Conservation (phyloP, 179 eudicot species). For the Beta lomatogona region DNA sequence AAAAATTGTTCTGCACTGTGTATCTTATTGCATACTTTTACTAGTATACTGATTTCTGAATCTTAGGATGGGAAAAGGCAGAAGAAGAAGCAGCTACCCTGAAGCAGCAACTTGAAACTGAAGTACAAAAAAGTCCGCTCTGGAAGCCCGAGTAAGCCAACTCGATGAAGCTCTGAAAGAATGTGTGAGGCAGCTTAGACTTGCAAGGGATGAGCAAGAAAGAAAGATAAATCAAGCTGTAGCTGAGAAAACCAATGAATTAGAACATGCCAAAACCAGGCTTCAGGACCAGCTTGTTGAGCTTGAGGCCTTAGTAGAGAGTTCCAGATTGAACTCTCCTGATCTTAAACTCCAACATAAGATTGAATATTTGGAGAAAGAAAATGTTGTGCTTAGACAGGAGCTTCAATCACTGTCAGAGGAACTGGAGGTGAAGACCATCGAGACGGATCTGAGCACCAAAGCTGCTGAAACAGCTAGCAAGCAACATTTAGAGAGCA, state of each 20-base stretch:
- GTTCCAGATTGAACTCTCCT: conserved; percentile 28
- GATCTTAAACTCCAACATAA: conserved; percentile 36
- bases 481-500: conserved; percentile 71
- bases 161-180: conserved; percentile 85
- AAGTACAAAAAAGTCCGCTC: conserved; percentile 45
- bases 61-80: conserved; percentile 80
- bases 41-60: neutral
- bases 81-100: conserved; percentile 55
- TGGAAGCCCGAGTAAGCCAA: conserved; percentile 63
- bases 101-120: conserved; percentile 55
- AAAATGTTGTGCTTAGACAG: conserved; percentile 47
- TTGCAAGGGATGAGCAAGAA: conserved; percentile 67
- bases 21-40: neutral
- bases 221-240: conserved; percentile 51
- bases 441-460: conserved; percentile 68
- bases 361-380: conserved; percentile 50
- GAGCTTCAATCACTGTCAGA: conserved; percentile 47
- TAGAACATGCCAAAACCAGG: conserved; percentile 44
- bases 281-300: conserved; percentile 50
- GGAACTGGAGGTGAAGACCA: conserved; percentile 59
- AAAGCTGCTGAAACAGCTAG: conserved; percentile 76
- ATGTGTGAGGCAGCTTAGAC: conserved; percentile 81
- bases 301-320: conserved; percentile 40
- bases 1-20: neutral
- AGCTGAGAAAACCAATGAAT: conserved; percentile 45